These are phyloP conservation scores for Trichoderma hamatum DNA, from an alignment of 2,329 filamentous ascomycete genomes.

Conservation along the genomic window DNA sequence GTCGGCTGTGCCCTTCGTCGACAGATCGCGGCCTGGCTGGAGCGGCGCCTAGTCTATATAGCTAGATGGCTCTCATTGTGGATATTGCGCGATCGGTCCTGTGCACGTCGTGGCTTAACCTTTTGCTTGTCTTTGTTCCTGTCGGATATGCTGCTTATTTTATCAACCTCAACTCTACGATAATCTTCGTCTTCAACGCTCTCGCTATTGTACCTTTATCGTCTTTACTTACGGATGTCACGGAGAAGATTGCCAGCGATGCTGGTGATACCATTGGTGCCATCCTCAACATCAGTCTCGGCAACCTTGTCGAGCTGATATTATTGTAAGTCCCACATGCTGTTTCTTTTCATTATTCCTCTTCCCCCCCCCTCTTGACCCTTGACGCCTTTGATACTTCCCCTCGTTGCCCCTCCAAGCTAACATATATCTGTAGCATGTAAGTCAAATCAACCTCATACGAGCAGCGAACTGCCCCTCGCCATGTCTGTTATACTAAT, in stretches of 20 bases:
- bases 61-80: conserved; percentile 24
- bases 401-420: conserved; percentile 4
- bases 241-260: conserved; percentile 59
- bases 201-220: conserved; percentile 63
- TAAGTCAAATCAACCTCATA: conserved; percentile 10
- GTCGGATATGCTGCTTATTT: conserved; percentile 63
- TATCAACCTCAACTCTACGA: conserved; percentile 39
- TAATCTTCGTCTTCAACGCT: conserved; percentile 62
- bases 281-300: conserved; percentile 63
- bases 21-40: conserved; percentile 8
- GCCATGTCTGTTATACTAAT: conserved; percentile 1
- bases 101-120: conserved; percentile 58
- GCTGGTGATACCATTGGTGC: conserved; percentile 63
- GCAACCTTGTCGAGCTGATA: conserved; percentile 65
- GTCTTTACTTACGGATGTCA: conserved; percentile 60
- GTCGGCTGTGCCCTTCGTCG: background rate
- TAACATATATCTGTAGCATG: conserved; percentile 8
- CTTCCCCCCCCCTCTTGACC: background rate
- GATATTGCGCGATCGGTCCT: conserved; percentile 36
- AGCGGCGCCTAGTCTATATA: conserved; percentile 8
- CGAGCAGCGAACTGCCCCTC: background rate
- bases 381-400: background rate
- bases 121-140: conserved; percentile 71
- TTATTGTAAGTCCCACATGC: conserved; percentile 49
- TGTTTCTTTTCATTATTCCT: background rate